Percentiles rank a stretch among this genome's conserved stretches.
Evolutionary conservation across 768 basidiomycete species (phyloP).

Genomic region (Mycena pura): DNA sequence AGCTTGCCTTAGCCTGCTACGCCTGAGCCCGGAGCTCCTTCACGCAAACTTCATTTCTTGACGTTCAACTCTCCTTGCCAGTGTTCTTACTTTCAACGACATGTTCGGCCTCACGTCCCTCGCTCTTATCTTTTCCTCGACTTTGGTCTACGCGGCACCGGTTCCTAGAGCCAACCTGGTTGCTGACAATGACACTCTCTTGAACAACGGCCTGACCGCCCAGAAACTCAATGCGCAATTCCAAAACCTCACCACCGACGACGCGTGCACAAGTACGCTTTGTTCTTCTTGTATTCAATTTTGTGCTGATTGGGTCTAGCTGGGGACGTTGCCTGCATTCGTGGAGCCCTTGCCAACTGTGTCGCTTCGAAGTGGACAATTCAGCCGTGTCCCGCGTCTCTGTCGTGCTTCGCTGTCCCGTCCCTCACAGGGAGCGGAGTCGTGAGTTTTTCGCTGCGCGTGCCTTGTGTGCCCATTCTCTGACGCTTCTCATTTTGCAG

Average conservation of each 20-base stretch:
- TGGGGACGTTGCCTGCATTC: conserved; percentile 53
- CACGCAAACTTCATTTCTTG: not conserved
- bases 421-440: conserved; percentile 48
- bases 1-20: conserved; percentile 8
- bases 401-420: conserved; percentile 62
- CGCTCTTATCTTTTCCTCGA: conserved; percentile 32
- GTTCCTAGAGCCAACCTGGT: conserved; percentile 45
- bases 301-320: conserved; percentile 32
- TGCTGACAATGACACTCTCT: conserved; percentile 48
- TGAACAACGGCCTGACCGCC: conserved; percentile 56
- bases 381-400: conserved; percentile 41
- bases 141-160: conserved; percentile 37
- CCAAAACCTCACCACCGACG: conserved; percentile 43
- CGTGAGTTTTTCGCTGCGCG: conserved; percentile 46
- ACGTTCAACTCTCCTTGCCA: not conserved
- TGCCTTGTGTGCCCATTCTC: not conserved
- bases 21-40: conserved; percentile 36
- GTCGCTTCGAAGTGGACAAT: conserved; percentile 47
- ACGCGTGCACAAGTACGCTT: conserved; percentile 53
- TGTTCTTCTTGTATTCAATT: not conserved
- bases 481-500: conserved; percentile 39
- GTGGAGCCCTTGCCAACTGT: conserved; percentile 48
- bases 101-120: conserved; percentile 31
- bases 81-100: conserved; percentile 11
- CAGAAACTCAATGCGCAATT: conserved; percentile 60